phyloP scores from a whole-genome alignment of 805 yeast species.

The Candida odintsovae region DNA sequence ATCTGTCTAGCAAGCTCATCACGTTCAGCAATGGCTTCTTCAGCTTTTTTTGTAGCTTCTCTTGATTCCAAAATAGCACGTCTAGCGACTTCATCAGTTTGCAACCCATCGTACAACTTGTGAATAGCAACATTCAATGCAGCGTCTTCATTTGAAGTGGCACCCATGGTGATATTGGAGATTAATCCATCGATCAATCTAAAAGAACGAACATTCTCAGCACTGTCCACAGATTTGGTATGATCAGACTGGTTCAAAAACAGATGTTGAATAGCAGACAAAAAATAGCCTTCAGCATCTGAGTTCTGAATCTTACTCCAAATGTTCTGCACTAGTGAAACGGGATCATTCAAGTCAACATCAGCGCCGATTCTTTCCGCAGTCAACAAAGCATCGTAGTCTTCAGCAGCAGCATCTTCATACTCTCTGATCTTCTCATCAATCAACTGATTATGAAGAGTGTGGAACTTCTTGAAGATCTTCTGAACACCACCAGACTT shows the following conservation, averaged over 20 bases:
- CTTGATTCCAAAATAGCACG: slow-evolving; percentile 58
- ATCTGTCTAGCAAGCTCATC: slow-evolving; percentile 61
- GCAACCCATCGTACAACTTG: slow-evolving; percentile 60
- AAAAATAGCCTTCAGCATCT: slow-evolving; percentile 43
- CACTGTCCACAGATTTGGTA: slow-evolving; percentile 39
- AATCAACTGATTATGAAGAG: slow-evolving; percentile 51
- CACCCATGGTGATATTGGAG: slow-evolving; percentile 52
- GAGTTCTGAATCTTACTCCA: slow-evolving; percentile 53
- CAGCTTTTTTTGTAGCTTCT: slow-evolving; percentile 46
- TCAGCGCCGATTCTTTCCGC: slow-evolving; percentile 31
- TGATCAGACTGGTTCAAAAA: slow-evolving; percentile 33
- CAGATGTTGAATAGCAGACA: slow-evolving; percentile 50
- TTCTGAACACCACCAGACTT: slow-evolving; percentile 50
- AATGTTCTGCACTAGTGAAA: slow-evolving; percentile 57
- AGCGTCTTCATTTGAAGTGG: slow-evolving; percentile 44
- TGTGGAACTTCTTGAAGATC: slow-evolving; percentile 46
- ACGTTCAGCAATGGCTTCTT: slow-evolving; percentile 51
- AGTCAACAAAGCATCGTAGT: slow-evolving; percentile 39
- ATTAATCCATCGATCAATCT: slow-evolving; percentile 61
- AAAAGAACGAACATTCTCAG: slow-evolving; percentile 46
- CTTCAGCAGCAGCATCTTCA: slow-evolving; percentile 49
- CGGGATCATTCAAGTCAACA: slow-evolving; percentile 50
- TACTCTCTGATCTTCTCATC: slow-evolving; percentile 63
- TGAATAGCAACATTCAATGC: slow-evolving; percentile 75
- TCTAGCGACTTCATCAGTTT: slow-evolving; percentile 81